Conservation (phyloP, 1,284 basidiomycete species). For the Paramarasmius palmivorus region DNA sequence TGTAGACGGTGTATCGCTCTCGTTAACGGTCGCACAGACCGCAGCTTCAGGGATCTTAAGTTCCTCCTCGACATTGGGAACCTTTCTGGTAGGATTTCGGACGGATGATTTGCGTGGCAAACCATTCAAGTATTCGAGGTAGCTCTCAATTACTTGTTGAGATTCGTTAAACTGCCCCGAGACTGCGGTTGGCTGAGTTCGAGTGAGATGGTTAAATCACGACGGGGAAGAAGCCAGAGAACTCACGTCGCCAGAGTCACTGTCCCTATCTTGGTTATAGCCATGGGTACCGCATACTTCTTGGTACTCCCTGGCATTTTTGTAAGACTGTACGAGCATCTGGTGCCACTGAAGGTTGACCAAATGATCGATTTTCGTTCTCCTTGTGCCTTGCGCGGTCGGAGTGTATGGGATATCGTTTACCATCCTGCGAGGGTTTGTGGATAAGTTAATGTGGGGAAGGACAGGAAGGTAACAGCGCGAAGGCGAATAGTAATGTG, state of each 20-base stretch:
- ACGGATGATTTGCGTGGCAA: background rate
- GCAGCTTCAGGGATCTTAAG: background rate
- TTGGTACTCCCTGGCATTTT: background rate
- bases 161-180: conserved; percentile 1
- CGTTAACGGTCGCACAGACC: too few relatives aligned
- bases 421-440: background rate
- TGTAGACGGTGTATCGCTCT: too few relatives aligned
- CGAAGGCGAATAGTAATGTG: too few relatives aligned
- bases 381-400: background rate
- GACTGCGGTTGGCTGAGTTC: background rate
- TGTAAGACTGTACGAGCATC: background rate
- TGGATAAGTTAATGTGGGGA: background rate
- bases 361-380: background rate
- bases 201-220: background rate
- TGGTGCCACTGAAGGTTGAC: background rate
- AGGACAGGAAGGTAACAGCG: too few relatives aligned
- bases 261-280: background rate
- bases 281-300: background rate
- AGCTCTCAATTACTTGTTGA: conserved; percentile 1
- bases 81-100: background rate
- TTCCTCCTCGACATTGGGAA: background rate
- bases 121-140: background rate
- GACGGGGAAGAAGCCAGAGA: background rate
- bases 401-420: background rate
- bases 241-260: background rate